Base-by-base conservation (phyloP, 331 rosid genomes). In the Telfairia occidentalis region DNA sequence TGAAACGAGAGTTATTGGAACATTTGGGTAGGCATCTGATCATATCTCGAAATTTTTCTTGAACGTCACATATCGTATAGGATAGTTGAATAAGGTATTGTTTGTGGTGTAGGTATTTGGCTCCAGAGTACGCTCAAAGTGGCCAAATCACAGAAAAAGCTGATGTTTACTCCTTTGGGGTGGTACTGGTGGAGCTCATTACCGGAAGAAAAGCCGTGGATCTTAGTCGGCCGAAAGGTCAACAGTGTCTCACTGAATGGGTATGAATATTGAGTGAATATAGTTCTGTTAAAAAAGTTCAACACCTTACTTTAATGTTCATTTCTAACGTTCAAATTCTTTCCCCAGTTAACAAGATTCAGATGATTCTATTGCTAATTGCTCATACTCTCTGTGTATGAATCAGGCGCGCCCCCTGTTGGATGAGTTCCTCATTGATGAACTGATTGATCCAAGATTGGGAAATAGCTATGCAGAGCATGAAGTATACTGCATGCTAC, bases 101-200 rank as follows among this genome's bases (percentile, higher is more conserved):
- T 71, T 9, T 59, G 42, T 63, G 34, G 5, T 77, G 21, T 64
- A 80, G 84, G 64, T 80, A 80, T 73, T 73, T 83, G 53, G 82
- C 84, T 58, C 86, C 84, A 21, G 84, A 83, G 45, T 80, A 83
- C 64, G 77, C 79, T 57, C 80, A 77, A 75, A 77, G 78, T 45
- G 80, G 84, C 50, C 78, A 73, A 37, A 50, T 83, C 49, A 74
- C 82, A 2, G 82, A 77, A 38, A 83, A 80, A 70, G 82, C 80
- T 12, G 84, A 83, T 50, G 86, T 83, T 23, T 80, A 80, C 3
- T 77, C 82, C 66, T 83, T 80, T 18, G 86, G 86, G 46, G 86
- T 83, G 7, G 83, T 83, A n/a, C 16, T 80, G 59, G 70, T 83
- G 63, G 84, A 83, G 86, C 77, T 83, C 19, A 76, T 76, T 5